A percentile compares a stretch with the other conserved stretches of the same genome.
These are phyloP conservation scores for Tolypocladium ovalisporum DNA, from an alignment of 2,329 filamentous ascomycete genomes.

Conservation along the genomic window DNA sequence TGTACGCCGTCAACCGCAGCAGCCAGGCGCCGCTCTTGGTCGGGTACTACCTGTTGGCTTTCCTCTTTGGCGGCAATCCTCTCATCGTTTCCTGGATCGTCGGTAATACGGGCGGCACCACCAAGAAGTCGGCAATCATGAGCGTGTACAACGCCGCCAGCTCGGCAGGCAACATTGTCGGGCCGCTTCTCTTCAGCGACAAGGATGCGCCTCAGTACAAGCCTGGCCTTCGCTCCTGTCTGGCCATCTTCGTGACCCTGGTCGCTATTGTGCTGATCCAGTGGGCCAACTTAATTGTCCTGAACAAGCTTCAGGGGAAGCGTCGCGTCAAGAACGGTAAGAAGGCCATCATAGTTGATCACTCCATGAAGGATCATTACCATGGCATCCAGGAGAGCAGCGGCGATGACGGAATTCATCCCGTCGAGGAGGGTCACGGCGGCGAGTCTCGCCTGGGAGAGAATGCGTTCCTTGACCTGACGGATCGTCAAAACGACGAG, in stretches of 20 bases:
- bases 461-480: slow-evolving; percentile 47
- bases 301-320: slow-evolving; percentile 46
- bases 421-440: slow-evolving; percentile 12
- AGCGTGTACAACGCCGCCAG: slow-evolving; percentile 52
- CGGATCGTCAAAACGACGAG: slow-evolving; percentile 56
- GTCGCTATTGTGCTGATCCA: slow-evolving; percentile 42
- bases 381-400: slow-evolving; percentile 8
- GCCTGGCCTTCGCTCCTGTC: slow-evolving; percentile 42
- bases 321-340: slow-evolving; percentile 49
- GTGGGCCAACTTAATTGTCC: slow-evolving; percentile 38
- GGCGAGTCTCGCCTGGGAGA: slow-evolving; percentile 27
- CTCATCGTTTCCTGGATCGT: slow-evolving; percentile 59
- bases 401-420: slow-evolving; percentile 2
- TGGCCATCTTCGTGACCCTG: slow-evolving; percentile 43
- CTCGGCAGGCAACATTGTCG: slow-evolving; percentile 56
- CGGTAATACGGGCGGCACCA: slow-evolving; percentile 56
- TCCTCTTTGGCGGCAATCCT: slow-evolving; percentile 55
- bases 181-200: slow-evolving; percentile 49
- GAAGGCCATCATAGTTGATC: slow-evolving; percentile 45
- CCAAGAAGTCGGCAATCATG: slow-evolving; percentile 56
- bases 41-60: slow-evolving; percentile 55
- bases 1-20: slow-evolving; percentile 43
- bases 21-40: slow-evolving; percentile 32
- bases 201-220: slow-evolving; percentile 47
- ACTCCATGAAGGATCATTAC: slow-evolving; percentile 47